Percentiles rank a stretch among this genome's conserved stretches.
These are phyloP conservation scores for Osmanthus fragrans DNA, from an alignment of 257 asterid species.

Conservation along the genomic window DNA sequence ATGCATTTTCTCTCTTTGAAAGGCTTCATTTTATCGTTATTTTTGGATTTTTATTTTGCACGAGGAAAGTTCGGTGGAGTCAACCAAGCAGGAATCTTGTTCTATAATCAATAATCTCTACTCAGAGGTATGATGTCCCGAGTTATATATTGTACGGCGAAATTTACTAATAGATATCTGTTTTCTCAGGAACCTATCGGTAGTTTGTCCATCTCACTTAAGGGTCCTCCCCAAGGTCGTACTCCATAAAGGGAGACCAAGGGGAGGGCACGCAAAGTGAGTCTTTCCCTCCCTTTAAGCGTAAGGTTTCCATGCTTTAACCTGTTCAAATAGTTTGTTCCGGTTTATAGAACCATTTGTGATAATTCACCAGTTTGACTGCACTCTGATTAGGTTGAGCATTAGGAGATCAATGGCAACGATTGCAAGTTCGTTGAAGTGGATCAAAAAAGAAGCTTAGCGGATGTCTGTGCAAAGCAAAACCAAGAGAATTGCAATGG, in stretches of 20 bases:
- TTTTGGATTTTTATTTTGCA: conserved; percentile 21
- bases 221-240: no score
- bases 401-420: neutral
- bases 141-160: no score
- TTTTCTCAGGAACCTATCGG: no score
- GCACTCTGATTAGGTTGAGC: conserved; percentile 35
- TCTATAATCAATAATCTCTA: conserved; percentile 53
- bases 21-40: no score
- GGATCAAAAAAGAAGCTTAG: neutral
- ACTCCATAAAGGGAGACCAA: no score
- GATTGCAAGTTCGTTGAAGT: neutral
- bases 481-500: neutral
- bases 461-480: neutral
- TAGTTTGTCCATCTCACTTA: no score
- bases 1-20: conserved; percentile 23
- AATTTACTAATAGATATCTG: no score
- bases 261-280: no score
- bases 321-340: neutral
- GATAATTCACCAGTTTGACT: conserved; percentile 65
- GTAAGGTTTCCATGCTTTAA: neutral
- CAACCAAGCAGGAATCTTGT: conserved; percentile 45
- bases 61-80: conserved; percentile 63
- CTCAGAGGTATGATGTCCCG: conserved; percentile 57
- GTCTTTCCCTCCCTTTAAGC: no score
- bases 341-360: conserved; percentile 50